These are phyloP conservation scores for Glarea lozoyensis DNA, from an alignment of 495 filamentous ascomycete species.

Conservation along the genomic window DNA sequence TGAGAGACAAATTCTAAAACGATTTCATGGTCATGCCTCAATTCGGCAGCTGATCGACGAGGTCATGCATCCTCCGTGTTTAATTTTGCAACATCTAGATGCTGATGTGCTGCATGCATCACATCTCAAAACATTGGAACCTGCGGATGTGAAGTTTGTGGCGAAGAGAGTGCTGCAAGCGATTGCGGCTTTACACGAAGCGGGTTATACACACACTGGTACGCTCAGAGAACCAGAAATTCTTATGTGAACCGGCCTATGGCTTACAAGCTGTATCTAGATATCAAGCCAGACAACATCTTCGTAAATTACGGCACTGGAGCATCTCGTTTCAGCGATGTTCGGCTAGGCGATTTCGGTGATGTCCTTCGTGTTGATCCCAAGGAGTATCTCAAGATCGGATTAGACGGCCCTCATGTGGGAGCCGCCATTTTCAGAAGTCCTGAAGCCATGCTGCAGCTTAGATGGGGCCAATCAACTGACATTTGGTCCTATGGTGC, in stretches of 20 bases:
- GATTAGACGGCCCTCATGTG: conserved; percentile 29
- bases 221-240: conserved; percentile 2
- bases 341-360: conserved; percentile 32
- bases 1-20: conserved; percentile 32
- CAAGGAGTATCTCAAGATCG: conserved; percentile 22
- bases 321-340: conserved; percentile 26
- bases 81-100: conserved; percentile 35
- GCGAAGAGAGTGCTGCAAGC: conserved; percentile 29
- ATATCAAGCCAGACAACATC: conserved; percentile 35
- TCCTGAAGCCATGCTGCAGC: conserved; percentile 29
- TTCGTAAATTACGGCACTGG: conserved; percentile 29
- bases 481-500: conserved; percentile 38
- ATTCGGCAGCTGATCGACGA: conserved; percentile 32
- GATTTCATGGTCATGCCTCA: conserved; percentile 29
- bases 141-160: conserved; percentile 33
- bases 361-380: conserved; percentile 25
- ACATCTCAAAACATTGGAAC: conserved; percentile 25
- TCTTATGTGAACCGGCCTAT: background rate
- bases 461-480: conserved; percentile 27
- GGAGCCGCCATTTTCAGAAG: conserved; percentile 31
- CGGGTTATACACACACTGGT: conserved; percentile 33
- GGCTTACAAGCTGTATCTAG: conserved; percentile 16
- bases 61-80: conserved; percentile 28
- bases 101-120: conserved; percentile 15
- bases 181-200: conserved; percentile 29